These are phyloP conservation scores for Mycosphaerella arachidis DNA, from an alignment of 2,329 filamentous ascomycete species.

Conservation along the genomic window DNA sequence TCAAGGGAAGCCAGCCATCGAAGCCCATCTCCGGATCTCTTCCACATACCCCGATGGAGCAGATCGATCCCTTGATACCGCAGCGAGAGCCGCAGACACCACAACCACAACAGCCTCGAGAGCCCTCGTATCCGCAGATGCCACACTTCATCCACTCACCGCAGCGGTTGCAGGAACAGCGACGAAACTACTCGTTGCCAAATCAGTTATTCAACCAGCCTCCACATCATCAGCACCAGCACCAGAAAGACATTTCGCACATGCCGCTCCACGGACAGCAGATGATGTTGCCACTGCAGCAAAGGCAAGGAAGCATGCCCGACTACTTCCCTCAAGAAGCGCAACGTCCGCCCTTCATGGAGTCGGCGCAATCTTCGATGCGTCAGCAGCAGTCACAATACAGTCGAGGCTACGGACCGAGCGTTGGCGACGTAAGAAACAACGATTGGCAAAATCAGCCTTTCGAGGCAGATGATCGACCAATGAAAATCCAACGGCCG, in stretches of 20 bases:
- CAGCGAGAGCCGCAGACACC: constrained; percentile 52
- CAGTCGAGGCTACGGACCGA: neutral
- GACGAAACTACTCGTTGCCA: constrained; percentile 19
- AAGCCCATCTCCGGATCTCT: constrained; percentile 7
- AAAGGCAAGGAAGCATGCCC: constrained; percentile 24
- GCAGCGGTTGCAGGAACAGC: constrained; percentile 35
- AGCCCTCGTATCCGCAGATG: constrained; percentile 45
- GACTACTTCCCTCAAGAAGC: constrained; percentile 4
- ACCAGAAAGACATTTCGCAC: constrained; percentile 18
- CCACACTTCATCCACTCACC: constrained; percentile 47
- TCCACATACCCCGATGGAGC: constrained; percentile 48
- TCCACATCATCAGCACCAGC: constrained; percentile 22
- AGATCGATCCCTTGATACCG: constrained; percentile 44
- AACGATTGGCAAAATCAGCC: neutral
- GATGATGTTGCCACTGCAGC: constrained; percentile 24
- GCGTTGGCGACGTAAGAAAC: neutral
- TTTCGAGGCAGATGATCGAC: neutral
- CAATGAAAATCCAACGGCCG: neutral
- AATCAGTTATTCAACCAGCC: constrained; percentile 6
- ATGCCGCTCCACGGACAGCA: constrained; percentile 22
- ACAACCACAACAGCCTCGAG: constrained; percentile 45
- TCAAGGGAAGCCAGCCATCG: constrained; percentile 41
- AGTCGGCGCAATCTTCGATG: neutral
- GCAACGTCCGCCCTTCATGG: neutral
- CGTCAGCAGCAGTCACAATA: neutral